Conservation (phyloP, 805 yeast genomes). For the Metschnikowia kunwiensis region DNA sequence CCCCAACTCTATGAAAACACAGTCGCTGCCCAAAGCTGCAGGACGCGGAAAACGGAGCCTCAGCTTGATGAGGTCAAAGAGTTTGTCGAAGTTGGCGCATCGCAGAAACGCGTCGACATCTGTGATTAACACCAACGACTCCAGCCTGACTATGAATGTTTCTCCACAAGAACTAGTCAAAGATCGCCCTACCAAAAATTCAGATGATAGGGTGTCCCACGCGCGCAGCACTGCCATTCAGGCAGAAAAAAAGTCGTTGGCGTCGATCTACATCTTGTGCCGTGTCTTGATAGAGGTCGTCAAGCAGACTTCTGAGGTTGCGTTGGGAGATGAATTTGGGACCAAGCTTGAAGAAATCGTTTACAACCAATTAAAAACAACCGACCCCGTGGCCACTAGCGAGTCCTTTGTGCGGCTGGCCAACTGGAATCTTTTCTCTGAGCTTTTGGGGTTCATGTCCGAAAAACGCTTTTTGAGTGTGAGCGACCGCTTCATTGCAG, state of each 20-base stretch:
- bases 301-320: constrained; percentile 74
- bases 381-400: constrained; percentile 71
- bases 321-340: constrained; percentile 73
- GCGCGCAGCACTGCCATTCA: constrained; percentile 70
- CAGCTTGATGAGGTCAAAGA: constrained; percentile 39
- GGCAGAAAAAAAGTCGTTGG: constrained; percentile 82
- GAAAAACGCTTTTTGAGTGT: constrained; percentile 79
- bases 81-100: constrained; percentile 41
- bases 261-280: constrained; percentile 84
- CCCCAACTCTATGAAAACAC: constrained; percentile 1
- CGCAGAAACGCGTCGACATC: constrained; percentile 51
- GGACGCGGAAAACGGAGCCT: constrained; percentile 37
- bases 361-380: constrained; percentile 80
- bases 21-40: constrained; percentile 5
- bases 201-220: constrained; percentile 30
- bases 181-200: constrained; percentile 16
- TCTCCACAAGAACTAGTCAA: constrained; percentile 1
- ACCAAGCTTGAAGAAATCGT: constrained; percentile 89
- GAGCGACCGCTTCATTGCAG: constrained; percentile 90
- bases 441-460: constrained; percentile 87
- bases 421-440: constrained; percentile 91
- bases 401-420: constrained; percentile 75
- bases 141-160: neutral
- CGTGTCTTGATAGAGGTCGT: constrained; percentile 91
- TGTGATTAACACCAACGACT: constrained; percentile 16